Base-by-base conservation (phyloP, 2,329 filamentous ascomycete genomes). In the Phyllosticta capitalensis region DNA sequence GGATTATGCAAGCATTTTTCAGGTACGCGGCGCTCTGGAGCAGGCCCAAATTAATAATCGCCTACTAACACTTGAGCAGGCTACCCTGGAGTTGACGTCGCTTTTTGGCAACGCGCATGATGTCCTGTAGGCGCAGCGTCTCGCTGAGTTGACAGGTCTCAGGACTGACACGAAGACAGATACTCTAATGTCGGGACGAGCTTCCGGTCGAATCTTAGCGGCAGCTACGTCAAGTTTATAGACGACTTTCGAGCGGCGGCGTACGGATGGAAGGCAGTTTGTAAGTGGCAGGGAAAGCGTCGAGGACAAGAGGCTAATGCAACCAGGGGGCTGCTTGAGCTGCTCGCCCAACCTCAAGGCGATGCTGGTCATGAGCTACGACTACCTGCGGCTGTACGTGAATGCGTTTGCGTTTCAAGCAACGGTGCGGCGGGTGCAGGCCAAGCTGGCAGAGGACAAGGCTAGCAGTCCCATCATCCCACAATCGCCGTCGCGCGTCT, bases 391-490 rank as follows among this genome's bases (percentile, higher is more conserved):
- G 6, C 77, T 90, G 0, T 90, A 90, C 68, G 87, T 86, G 55
- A 89, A 88, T 61, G 86, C 87, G 0, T 90, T 89, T 67, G 87
- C 86, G 1, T 89, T 89, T 64, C 87, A 90, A 67, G 86, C 87
- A 2, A 87, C 85, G 0, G 83, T 81, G 21, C 74, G 77, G 22
- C 73, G 76, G 30, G 55, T 57, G 24, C 55, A 57, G 20, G 55
- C 20, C 10, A 19, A 55, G 12, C 49, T 56, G 2, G 38, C 51
- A 2, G 48, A 64, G 21, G 58, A 52, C 19, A 26, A 38, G 24
- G 55, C 61, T 9, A 58, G 50, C 21, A 56, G 54, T 20, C 59
- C 58, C 14, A 66, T 69, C 55, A 65, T 66, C 7, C 72, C 73
- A 64, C 72, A 74, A 50, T 67, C 67, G 1, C 72, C 74, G 2